These are phyloP conservation scores for Panaeolus papilionaceus DNA, from an alignment of 768 basidiomycete species.

Conservation along the genomic window DNA sequence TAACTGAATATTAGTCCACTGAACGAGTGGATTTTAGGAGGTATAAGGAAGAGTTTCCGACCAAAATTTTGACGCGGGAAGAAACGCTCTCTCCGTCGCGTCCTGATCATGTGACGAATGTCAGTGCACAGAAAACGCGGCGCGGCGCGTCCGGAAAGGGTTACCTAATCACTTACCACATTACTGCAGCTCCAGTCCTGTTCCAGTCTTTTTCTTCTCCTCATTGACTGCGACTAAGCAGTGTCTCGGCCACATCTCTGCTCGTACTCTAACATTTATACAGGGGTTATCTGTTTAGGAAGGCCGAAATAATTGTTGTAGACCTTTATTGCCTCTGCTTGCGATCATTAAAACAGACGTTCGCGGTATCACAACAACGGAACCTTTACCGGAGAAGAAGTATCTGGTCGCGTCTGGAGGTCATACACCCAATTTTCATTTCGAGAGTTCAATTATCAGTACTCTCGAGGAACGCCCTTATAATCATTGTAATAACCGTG, in stretches of 20 bases:
- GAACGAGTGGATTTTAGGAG: not conserved
- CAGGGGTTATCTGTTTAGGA: slow-evolving; percentile 7
- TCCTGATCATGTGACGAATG: not conserved
- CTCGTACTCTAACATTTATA: not conserved
- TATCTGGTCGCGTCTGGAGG: not conserved
- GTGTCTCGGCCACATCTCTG: not conserved
- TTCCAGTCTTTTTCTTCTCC: slow-evolving; percentile 12
- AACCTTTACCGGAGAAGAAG: not conserved
- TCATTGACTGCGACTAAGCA: slow-evolving; percentile 7
- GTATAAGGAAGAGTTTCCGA: slow-evolving; percentile 8
- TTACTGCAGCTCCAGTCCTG: not conserved
- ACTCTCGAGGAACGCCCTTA: not conserved
- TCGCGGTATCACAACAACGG: slow-evolving; percentile 23
- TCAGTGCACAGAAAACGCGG: not conserved
- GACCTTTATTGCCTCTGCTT: slow-evolving; percentile 29
- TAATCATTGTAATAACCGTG: not conserved
- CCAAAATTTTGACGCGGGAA: slow-evolving; percentile 7
- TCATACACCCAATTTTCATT: not conserved
- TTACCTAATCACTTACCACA: slow-evolving; percentile 8
- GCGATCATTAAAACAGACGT: not conserved
- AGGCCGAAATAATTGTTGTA: slow-evolving; percentile 19
- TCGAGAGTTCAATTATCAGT: not conserved
- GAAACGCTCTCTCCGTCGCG: slow-evolving; percentile 3
- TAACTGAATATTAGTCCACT: not conserved
- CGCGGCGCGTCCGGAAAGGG: not conserved